Evolutionary conservation across 371 early-diverging fungal species (phyloP).

Genomic region (Cokeromyces recurvatus): DNA sequence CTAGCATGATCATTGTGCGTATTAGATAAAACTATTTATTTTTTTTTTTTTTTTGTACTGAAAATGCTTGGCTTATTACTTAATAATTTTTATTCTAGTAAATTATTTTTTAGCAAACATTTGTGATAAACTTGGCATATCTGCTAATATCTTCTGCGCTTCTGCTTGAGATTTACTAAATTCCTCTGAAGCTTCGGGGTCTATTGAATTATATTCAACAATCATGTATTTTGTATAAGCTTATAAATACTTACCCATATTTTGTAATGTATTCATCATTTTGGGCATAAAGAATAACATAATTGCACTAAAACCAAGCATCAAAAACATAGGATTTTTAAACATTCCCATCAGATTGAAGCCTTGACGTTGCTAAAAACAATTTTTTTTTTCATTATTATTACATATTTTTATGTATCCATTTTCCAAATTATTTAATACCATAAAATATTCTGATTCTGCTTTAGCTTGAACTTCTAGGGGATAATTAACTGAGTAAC

Average conservation of each 20-base stretch:
- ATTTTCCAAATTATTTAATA: slow-evolving; percentile 8
- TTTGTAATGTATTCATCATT: slow-evolving; percentile 28
- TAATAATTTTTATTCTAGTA: background rate
- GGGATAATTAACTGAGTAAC: slow-evolving; percentile 31
- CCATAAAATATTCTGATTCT: slow-evolving; percentile 43
- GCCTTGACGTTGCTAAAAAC: slow-evolving; percentile 42
- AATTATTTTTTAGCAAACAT: slow-evolving; percentile 22
- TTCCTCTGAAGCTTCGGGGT: slow-evolving; percentile 38
- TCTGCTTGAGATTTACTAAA: slow-evolving; percentile 31
- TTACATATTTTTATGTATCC: background rate
- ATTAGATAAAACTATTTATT: no score
- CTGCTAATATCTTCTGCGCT: slow-evolving; percentile 35
- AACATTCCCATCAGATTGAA: slow-evolving; percentile 43
- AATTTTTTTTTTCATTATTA: background rate
- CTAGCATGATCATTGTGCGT: no score
- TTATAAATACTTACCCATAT: slow-evolving; percentile 27
- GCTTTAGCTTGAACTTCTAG: slow-evolving; percentile 39
- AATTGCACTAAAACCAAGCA: slow-evolving; percentile 41
- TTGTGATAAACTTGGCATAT: slow-evolving; percentile 38
- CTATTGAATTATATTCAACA: slow-evolving; percentile 6
- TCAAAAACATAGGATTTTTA: slow-evolving; percentile 49
- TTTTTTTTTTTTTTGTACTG: background rate
- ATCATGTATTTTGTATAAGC: background rate
- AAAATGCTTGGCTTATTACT: background rate
- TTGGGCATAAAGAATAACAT: slow-evolving; percentile 48